These are phyloP conservation scores for Rhexocercosporidium sp. DNA, from an alignment of 2,329 filamentous ascomycete species.

Conservation along the genomic window DNA sequence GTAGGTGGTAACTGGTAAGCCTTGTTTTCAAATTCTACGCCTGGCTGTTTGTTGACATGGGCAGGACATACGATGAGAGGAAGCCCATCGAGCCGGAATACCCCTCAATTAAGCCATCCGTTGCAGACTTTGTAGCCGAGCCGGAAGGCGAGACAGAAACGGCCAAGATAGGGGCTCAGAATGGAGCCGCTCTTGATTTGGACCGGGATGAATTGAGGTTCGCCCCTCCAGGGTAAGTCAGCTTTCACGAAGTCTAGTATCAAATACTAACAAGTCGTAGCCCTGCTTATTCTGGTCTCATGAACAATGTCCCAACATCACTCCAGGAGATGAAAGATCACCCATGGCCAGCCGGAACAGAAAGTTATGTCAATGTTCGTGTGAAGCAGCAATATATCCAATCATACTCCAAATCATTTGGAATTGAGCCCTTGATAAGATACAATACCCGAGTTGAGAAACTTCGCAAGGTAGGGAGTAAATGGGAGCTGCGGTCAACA, in stretches of 20 bases:
- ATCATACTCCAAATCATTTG: slow-evolving; percentile 27
- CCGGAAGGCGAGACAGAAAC: slow-evolving; percentile 6
- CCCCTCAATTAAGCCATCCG: slow-evolving; percentile 32
- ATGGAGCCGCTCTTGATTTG: background rate
- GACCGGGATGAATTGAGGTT: slow-evolving; percentile 29
- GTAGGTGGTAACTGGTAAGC: slow-evolving; percentile 59
- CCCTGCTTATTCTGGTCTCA: slow-evolving; percentile 36
- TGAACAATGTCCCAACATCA: slow-evolving; percentile 36
- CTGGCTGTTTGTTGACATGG: background rate
- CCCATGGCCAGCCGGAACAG: slow-evolving; percentile 36
- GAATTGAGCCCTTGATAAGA: slow-evolving; percentile 27
- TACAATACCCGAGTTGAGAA: slow-evolving; percentile 36
- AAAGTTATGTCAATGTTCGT: slow-evolving; percentile 34
- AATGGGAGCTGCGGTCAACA: slow-evolving; percentile 31
- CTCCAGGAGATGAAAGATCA: slow-evolving; percentile 34
- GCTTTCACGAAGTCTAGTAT: background rate
- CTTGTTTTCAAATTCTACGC: background rate
- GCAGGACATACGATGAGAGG: slow-evolving; percentile 36
- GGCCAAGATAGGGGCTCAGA: background rate
- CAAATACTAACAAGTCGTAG: slow-evolving; percentile 12
- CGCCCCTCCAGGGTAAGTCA: slow-evolving; percentile 36
- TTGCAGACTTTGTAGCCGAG: slow-evolving; percentile 27
- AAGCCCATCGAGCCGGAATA: slow-evolving; percentile 33
- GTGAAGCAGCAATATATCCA: slow-evolving; percentile 34
- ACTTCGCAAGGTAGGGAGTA: slow-evolving; percentile 29